Percentiles rank a stretch among this genome's conserved stretches.
Conservation (phyloP, 2,329 filamentous ascomycete species). For the Amauroascus niger region DNA sequence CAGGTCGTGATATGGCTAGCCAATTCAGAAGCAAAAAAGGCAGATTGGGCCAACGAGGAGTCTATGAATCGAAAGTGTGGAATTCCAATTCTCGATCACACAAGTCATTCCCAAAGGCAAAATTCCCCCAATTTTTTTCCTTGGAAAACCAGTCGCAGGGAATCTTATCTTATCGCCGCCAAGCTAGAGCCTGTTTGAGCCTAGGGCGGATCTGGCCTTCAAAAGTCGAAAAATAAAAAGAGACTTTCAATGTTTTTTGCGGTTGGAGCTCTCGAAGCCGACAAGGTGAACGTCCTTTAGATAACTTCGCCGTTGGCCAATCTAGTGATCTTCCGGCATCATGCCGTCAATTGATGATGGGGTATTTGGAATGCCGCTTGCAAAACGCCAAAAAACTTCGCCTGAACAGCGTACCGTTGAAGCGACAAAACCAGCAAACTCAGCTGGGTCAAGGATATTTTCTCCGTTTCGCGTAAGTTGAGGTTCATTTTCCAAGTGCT, state of each 20-base stretch:
- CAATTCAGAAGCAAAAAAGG: neutral
- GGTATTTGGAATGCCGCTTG: slow-evolving; percentile 51
- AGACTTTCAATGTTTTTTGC: neutral
- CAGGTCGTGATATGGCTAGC: neutral
- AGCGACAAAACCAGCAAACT: neutral
- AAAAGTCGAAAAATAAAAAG: too few relatives aligned
- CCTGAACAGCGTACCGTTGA: slow-evolving; percentile 30
- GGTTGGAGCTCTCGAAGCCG: neutral
- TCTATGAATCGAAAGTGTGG: neutral
- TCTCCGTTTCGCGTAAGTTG: slow-evolving; percentile 74
- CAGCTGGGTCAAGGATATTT: slow-evolving; percentile 66
- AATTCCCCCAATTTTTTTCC: slow-evolving; percentile 4
- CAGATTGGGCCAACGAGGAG: neutral
- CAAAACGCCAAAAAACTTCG: slow-evolving; percentile 65
- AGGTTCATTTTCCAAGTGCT: neutral
- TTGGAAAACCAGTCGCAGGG: neutral
- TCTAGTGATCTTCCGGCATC: neutral
- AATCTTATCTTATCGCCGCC: slow-evolving; percentile 9
- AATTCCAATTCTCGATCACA: neutral
- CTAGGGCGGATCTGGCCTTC: neutral
- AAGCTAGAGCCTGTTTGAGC: neutral
- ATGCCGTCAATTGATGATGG: slow-evolving; percentile 45
- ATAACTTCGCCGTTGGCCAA: neutral
- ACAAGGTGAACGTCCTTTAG: neutral
- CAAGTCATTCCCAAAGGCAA: neutral